Evolutionary conservation across 441 rosid genomes (phyloP), one percentile per base, ranked within the genome.

Genomic region (Pelargonium citronellum): DNA sequence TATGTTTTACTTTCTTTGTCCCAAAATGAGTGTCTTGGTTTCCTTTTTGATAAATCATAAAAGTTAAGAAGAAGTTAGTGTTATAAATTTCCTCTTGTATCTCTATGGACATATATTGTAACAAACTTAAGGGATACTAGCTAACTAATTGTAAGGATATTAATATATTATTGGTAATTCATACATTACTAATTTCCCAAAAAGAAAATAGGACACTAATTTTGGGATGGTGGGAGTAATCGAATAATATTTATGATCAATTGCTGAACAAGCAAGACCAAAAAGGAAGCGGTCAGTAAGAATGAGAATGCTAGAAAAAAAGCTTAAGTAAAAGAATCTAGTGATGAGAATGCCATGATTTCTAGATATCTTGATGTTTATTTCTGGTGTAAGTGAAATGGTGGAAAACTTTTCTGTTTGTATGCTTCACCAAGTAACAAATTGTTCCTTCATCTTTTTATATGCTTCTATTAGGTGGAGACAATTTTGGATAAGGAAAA

Each of bases 401-500:
- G 64, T 19, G 6, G 20, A 12, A 58, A 46, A 27, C 51, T 34
- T 51, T 39, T 20, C 7, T 9, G n/a, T 8, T 20, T 39, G 16
- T 24, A 7, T 37, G 9, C 20, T 68, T 51, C 1, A 30, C 34
- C 17, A 19, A 10, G 46, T 51, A 27, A 27, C 61, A 66, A 62
- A 62, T 46, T 70, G 7, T 51, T 17, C 22, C 16, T 13, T 37
- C 39, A 62, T 53, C 5, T 16, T 64, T 49, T 37, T 60, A 16
- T 17, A 9, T 7, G 1, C 27, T 37, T 44, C 1, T 55, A 64
- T 72, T 83, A 93, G 98, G 93, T 93, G 85, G 98, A 93, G 81
- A 73, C 95, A 64, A 87, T 93, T 80, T 85, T 93, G 83, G 98
- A 93, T 67, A 93, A 91, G 83, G 95, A 87, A 1, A 82, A 80